Conservation (phyloP, 1,284 basidiomycete species). For the Cerrena zonata region DNA sequence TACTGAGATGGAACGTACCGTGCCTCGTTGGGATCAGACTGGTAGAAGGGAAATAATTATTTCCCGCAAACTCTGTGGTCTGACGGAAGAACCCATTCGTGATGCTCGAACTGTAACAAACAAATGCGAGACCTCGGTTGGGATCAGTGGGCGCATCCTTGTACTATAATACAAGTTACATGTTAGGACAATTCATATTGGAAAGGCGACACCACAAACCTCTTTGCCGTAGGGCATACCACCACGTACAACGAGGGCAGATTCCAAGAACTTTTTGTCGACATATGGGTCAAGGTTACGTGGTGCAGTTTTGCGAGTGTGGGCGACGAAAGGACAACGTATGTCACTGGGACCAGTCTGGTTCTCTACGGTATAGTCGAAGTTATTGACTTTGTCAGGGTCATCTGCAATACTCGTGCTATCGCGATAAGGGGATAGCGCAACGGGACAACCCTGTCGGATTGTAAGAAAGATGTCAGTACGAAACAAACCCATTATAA, state of each 20-base stretch:
- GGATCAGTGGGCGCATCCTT: background rate
- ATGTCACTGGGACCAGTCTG: conserved; percentile 2
- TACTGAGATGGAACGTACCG: background rate
- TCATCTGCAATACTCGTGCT: background rate
- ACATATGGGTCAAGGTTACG: conserved; percentile 18
- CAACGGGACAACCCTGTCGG: background rate
- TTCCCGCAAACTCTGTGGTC: background rate
- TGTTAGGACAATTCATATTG: no score
- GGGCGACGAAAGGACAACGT: conserved; percentile 22
- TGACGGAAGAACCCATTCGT: conserved; percentile 6
- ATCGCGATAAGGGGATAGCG: background rate
- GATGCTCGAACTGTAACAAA: conserved; percentile 7
- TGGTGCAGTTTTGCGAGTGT: conserved; percentile 17
- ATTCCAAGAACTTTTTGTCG: conserved; percentile 16
- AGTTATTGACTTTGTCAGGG: background rate
- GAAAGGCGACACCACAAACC: background rate
- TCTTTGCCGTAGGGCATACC: background rate
- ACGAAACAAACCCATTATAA: background rate
- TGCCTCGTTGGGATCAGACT: background rate
- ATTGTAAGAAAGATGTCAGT: background rate
- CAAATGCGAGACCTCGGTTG: background rate
- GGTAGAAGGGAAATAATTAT: background rate
- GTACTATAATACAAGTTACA: background rate
- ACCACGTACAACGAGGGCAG: background rate
- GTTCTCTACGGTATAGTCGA: background rate